phyloP scores from a whole-genome alignment of 2,329 filamentous ascomycete species.

The Chalara sp. region DNA sequence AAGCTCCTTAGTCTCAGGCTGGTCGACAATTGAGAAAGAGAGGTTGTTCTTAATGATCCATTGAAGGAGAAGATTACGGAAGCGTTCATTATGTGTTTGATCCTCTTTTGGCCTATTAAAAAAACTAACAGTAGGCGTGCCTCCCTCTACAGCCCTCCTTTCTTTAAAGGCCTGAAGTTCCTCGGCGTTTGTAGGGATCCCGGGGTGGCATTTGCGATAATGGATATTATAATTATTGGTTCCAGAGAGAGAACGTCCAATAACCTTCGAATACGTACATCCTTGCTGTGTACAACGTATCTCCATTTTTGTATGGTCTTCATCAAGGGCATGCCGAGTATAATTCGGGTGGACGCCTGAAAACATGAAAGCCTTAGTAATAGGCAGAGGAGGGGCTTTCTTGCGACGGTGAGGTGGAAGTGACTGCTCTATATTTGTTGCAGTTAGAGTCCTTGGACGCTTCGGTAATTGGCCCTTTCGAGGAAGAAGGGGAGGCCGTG shows the following conservation, averaged over 20 bases:
- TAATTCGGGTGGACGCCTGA: background rate
- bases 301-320: background rate
- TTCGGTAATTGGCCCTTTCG: background rate
- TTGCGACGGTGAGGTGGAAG: background rate
- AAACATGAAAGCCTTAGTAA: background rate
- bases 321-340: background rate
- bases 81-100: background rate
- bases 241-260: background rate
- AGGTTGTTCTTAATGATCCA: constrained; percentile 1
- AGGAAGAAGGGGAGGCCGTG: background rate
- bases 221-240: background rate
- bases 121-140: background rate
- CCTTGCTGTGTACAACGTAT: background rate
- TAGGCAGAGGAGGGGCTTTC: background rate
- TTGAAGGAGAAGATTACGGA: background rate
- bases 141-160: background rate
- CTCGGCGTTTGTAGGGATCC: background rate
- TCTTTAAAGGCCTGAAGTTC: background rate
- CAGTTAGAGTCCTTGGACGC: background rate
- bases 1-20: background rate
- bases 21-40: background rate
- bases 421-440: background rate
- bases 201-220: background rate
- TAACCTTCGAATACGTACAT: background rate
- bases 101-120: background rate